Evolutionary conservation across 2,329 filamentous ascomycete species (phyloP).

Genomic region (Trichoderma hamatum): DNA sequence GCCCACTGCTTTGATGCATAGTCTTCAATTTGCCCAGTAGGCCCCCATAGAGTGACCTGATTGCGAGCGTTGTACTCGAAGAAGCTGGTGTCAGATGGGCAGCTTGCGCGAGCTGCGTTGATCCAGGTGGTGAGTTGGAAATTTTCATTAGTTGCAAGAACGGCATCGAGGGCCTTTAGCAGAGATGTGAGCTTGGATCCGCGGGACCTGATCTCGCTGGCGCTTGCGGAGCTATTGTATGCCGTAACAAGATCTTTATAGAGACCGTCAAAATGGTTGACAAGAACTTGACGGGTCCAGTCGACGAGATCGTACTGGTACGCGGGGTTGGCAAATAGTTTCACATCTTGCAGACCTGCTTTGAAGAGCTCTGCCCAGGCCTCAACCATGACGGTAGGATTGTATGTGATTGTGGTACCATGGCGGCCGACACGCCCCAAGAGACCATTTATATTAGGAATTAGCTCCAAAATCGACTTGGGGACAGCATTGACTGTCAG

Average conservation of each 20-base stretch:
- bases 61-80: constrained; percentile 52
- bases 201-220: constrained; percentile 32
- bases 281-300: constrained; percentile 51
- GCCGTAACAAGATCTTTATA: constrained; percentile 44
- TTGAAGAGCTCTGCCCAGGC: constrained; percentile 46
- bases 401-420: constrained; percentile 47
- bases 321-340: constrained; percentile 46
- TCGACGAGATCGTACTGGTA: constrained; percentile 54
- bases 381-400: constrained; percentile 41
- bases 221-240: constrained; percentile 31
- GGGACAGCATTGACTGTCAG: constrained; percentile 45
- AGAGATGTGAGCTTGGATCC: constrained; percentile 40
- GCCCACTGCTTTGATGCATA: constrained; percentile 55
- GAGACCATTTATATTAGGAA: constrained; percentile 47
- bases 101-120: constrained; percentile 41
- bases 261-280: constrained; percentile 48
- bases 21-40: constrained; percentile 50
- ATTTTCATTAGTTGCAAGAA: constrained; percentile 46
- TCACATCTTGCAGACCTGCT: constrained; percentile 38
- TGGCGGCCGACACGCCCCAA: constrained; percentile 46
- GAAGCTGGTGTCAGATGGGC: constrained; percentile 37
- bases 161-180: constrained; percentile 44
- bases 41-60: constrained; percentile 56
- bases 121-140: constrained; percentile 50
- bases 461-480: constrained; percentile 51